Evolutionary conservation across 352 stramenopile species (phyloP), one percentile per base, ranked within the genome.

Genomic region (Globisporangium paddicum): DNA sequence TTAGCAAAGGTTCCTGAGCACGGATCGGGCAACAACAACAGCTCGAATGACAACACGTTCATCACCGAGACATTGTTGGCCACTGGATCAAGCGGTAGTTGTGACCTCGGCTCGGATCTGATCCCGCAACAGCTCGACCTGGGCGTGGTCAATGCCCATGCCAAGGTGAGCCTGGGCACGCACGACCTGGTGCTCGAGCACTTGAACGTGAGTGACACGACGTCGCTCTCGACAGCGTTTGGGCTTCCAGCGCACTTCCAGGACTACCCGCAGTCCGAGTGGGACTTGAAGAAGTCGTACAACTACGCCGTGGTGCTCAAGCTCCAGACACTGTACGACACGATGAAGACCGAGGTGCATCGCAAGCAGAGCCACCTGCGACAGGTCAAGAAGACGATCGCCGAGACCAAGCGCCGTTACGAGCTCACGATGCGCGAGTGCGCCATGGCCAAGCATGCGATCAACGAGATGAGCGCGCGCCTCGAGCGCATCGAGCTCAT

Each of bases 241-340:
- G 78, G 83, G 0, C 55, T 93, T 3, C 74, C 78, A 0, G 80
- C 82, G 1, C 81, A 90, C 50, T 84, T 86, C 41, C 80, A 94
- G 55, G 85, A 94, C 48, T 89, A 91, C 52, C 73, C 80, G 13
- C 82, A 93, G 57, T 80, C 71, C 13, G 85, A 93, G 50, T 91
- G 79, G 77, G 79, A 90, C 34, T 46, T 91, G 11, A 84, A 83
- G 28, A 74, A 85, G 54, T 88, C 84, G 18, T 90, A 90, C 67
- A 92, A 90, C 42, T 74, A 89, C 67, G 71, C 87, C 44, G 62
- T 90, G 8, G 72, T 92, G 46, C 72, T 90, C 23, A 90, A 89
- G 63, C 68, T 94, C 7, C 85, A 94, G 62, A 76, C 77, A 38
- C 26, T 89, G 34, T 86, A 89, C 57, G 80, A 94, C 55, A 77